phyloP scores from a whole-genome alignment of 306 rosid species.

The Heteromeles arbutifolia region DNA sequence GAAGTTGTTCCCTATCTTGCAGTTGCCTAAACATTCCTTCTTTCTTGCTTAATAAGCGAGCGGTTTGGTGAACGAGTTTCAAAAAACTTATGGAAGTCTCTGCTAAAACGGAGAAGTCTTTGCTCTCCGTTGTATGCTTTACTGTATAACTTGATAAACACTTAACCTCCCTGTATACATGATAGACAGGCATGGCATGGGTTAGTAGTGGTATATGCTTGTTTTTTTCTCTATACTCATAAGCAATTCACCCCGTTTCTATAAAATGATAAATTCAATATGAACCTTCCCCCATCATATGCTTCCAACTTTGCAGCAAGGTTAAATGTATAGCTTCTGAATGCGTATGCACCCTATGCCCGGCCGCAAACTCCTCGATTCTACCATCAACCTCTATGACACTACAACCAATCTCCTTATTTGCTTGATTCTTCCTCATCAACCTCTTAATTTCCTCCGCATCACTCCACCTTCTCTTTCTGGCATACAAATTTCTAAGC shows the following conservation, averaged over 20 bases:
- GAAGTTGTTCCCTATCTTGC: background rate
- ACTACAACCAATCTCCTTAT: constrained; percentile 60
- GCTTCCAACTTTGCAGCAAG: constrained; percentile 43
- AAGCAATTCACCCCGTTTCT: background rate
- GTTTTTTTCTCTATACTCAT: background rate
- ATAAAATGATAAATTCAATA: background rate
- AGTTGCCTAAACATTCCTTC: background rate
- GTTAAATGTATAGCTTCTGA: constrained; percentile 28
- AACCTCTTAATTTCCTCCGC: constrained; percentile 44
- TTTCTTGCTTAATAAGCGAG: background rate
- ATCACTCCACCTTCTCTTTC: constrained; percentile 52
- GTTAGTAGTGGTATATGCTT: background rate
- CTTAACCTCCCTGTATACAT: background rate
- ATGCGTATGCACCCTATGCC: constrained; percentile 23
- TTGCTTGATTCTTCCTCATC: constrained; percentile 44
- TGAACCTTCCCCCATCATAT: constrained; percentile 42
- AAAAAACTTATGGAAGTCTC: background rate
- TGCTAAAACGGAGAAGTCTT: background rate
- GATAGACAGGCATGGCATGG: background rate
- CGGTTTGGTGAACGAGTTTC: background rate
- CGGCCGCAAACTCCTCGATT: constrained; percentile 51
- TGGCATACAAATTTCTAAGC: constrained; percentile 58
- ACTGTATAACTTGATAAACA: background rate
- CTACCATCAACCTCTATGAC: constrained; percentile 51
- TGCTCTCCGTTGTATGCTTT: background rate